Conservation (phyloP, 108 stramenopile species). For the Parietichytrium sp. region DNA sequence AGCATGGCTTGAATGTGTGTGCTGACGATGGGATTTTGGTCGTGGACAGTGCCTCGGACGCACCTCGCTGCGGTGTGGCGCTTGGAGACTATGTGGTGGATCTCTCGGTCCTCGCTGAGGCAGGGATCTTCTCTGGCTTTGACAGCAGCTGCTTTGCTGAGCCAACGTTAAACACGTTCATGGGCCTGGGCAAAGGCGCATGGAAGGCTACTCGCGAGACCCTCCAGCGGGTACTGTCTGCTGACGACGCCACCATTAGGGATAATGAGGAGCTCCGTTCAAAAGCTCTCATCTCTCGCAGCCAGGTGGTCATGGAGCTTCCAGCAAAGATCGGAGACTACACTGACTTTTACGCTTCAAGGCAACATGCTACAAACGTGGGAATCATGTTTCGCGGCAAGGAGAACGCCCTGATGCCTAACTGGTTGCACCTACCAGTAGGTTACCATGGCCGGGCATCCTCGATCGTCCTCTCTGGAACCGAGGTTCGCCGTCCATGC, state of each 20-base stretch:
- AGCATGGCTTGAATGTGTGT: neutral
- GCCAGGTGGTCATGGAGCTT: constrained; percentile 63
- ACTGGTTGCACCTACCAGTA: constrained; percentile 85
- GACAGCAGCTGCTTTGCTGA: constrained; percentile 12
- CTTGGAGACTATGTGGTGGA: constrained; percentile 57
- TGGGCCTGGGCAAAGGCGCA: constrained; percentile 58
- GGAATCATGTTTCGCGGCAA: constrained; percentile 87
- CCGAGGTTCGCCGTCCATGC: constrained; percentile 68
- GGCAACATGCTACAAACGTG: constrained; percentile 87
- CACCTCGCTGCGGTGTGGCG: neutral
- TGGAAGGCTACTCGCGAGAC: constrained; percentile 72
- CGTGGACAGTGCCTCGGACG: neutral
- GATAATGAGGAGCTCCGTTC: constrained; percentile 53
- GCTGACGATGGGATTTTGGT: neutral
- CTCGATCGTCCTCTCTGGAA: constrained; percentile 63
- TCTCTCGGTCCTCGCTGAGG: constrained; percentile 69
- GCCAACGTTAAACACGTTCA: constrained; percentile 69
- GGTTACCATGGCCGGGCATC: constrained; percentile 85
- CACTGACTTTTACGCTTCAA: constrained; percentile 85
- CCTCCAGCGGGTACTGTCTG: constrained; percentile 63
- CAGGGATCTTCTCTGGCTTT: constrained; percentile 64
- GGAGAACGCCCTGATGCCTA: constrained; percentile 84
- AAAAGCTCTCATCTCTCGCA: constrained; percentile 55
- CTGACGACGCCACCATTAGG: constrained; percentile 41
- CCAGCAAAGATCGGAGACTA: constrained; percentile 81